Conservation (phyloP, 495 filamentous ascomycete species). For the Tricharina praecox region DNA sequence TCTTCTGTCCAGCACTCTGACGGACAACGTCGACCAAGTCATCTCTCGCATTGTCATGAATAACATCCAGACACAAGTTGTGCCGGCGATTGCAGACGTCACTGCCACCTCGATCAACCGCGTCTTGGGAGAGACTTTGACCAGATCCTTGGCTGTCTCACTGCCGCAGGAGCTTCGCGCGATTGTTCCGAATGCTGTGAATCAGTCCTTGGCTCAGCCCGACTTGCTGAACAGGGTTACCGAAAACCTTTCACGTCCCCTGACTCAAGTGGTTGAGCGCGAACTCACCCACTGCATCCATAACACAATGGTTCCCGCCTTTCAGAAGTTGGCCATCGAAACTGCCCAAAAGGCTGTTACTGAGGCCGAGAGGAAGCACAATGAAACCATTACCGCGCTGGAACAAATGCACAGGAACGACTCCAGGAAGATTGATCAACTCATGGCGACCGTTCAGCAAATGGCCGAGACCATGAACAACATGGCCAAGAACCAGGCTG, state of each 20-base stretch:
- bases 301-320: slow-evolving; percentile 43
- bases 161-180: slow-evolving; percentile 40
- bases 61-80: slow-evolving; percentile 47
- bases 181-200: slow-evolving; percentile 38
- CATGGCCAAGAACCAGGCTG: slow-evolving; percentile 22
- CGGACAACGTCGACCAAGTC: slow-evolving; percentile 74
- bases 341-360: slow-evolving; percentile 41
- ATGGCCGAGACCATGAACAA: slow-evolving; percentile 50
- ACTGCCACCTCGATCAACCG: slow-evolving; percentile 40
- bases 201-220: slow-evolving; percentile 48
- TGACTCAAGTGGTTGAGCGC: slow-evolving; percentile 49
- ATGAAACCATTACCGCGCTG: slow-evolving; percentile 43
- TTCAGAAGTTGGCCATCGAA: slow-evolving; percentile 41
- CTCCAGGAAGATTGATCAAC: slow-evolving; percentile 62
- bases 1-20: slow-evolving; percentile 70
- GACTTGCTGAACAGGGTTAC: slow-evolving; percentile 51
- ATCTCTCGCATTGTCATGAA: slow-evolving; percentile 50
- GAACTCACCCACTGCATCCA: slow-evolving; percentile 47
- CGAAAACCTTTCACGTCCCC: slow-evolving; percentile 48
- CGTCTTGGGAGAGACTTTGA: slow-evolving; percentile 38
- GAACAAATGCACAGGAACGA: slow-evolving; percentile 57
- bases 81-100: slow-evolving; percentile 34
- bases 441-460: slow-evolving; percentile 51
- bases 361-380: slow-evolving; percentile 49
- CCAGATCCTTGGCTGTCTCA: slow-evolving; percentile 28